Conservation (phyloP, 202 grass and related monocot genomes). For the Panicum hallii region DNA sequence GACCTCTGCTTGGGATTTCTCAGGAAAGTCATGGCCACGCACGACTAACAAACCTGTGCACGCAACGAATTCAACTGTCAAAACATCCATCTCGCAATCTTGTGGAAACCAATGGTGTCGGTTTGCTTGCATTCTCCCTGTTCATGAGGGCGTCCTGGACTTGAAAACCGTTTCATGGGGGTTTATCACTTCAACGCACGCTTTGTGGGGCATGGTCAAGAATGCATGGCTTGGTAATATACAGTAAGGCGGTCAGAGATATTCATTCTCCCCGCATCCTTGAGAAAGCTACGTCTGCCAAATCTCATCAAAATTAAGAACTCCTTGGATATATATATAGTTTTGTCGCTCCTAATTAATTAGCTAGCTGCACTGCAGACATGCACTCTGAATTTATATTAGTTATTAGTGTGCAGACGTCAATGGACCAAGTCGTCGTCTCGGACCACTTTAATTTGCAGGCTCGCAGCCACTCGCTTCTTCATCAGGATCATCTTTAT, state of each 20-base stretch:
- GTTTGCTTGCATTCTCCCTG: constrained; percentile 17
- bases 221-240: constrained; percentile 27
- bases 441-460: constrained; percentile 8
- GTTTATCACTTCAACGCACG: constrained; percentile 46
- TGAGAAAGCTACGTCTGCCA: constrained; percentile 13
- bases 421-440: constrained; percentile 33
- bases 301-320: not conserved
- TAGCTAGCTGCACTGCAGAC: not conserved
- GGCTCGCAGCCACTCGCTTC: constrained; percentile 31
- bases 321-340: too few species aligned
- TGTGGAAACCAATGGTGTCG: not conserved
- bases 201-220: constrained; percentile 4
- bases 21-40: constrained; percentile 35
- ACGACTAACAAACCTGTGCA: constrained; percentile 12
- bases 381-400: not conserved
- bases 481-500: not conserved
- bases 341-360: not conserved
- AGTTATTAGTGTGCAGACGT: constrained; percentile 6
- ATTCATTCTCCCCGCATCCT: constrained; percentile 16
- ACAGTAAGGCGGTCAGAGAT: not conserved
- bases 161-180: not conserved
- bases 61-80: constrained; percentile 1
- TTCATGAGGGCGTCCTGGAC: not conserved
- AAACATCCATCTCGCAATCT: constrained; percentile 21
- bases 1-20: constrained; percentile 34